Evolutionary conservation across 2,329 filamentous ascomycete species (phyloP).

Genomic region (Cadophora malorum): DNA sequence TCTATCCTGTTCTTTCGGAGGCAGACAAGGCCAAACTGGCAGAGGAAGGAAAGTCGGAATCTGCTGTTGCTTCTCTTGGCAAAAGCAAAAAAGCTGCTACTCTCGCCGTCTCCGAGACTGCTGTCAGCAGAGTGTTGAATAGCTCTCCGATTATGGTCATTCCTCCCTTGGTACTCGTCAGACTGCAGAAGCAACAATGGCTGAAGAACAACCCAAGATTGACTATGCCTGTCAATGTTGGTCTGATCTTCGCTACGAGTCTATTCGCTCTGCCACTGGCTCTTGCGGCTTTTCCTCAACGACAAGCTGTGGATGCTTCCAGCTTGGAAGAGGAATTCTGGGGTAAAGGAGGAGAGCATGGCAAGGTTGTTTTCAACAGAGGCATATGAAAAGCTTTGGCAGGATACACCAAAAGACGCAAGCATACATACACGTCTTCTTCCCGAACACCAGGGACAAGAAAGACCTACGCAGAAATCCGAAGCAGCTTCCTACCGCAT

Average conservation of each 20-base stretch:
- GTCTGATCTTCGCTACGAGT: conserved; percentile 84
- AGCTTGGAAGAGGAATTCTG: conserved; percentile 87
- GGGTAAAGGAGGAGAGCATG: conserved; percentile 76
- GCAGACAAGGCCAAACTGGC: conserved; percentile 66
- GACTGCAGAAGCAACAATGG: conserved; percentile 85
- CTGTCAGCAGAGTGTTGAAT: conserved; percentile 88
- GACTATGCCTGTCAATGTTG: conserved; percentile 84
- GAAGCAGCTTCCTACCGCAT: conserved; percentile 10
- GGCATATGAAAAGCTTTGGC: conserved; percentile 66
- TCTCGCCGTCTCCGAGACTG: conserved; percentile 91
- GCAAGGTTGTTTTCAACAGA: conserved; percentile 94
- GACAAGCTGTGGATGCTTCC: conserved; percentile 79
- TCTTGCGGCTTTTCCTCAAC: conserved; percentile 89
- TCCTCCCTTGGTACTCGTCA: conserved; percentile 84
- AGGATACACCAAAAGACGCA: not conserved
- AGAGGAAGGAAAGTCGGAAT: conserved; percentile 65
- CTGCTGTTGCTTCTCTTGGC: conserved; percentile 74
- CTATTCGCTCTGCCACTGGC: conserved; percentile 89
- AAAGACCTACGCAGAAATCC: not conserved
- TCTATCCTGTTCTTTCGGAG: conserved; percentile 81
- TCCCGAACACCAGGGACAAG: not conserved
- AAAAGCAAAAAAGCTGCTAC: conserved; percentile 88
- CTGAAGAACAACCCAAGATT: conserved; percentile 77
- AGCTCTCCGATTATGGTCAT: conserved; percentile 97
- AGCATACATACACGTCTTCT: not conserved